phyloP scores from a whole-genome alignment of 345 rosid species.

The Geranium brycei region DNA sequence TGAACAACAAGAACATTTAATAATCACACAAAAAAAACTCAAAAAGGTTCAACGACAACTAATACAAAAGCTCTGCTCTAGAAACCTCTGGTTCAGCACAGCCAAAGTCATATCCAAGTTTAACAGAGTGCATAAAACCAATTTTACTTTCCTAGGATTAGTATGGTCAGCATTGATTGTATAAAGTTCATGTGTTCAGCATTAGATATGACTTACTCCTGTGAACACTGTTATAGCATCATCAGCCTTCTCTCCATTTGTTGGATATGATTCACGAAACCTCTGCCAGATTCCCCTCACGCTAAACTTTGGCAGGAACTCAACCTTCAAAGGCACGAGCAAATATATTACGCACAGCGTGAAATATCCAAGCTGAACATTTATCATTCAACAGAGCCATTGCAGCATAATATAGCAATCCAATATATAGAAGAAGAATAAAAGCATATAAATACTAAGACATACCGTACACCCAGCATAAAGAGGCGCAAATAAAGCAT shows the following conservation, averaged over 20 bases:
- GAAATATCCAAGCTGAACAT: background rate
- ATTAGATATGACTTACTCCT: slow-evolving; percentile 50
- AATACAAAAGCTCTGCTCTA: slow-evolving; percentile 1
- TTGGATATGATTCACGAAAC: slow-evolving; percentile 76
- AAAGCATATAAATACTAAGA: slow-evolving; percentile 1
- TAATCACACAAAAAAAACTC: background rate
- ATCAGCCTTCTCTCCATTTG: slow-evolving; percentile 33
- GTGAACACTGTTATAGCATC: slow-evolving; percentile 76
- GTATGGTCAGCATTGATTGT: background rate
- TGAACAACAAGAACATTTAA: slow-evolving; percentile 15
- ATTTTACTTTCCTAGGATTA: background rate
- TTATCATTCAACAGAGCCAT: background rate
- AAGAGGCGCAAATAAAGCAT: slow-evolving; percentile 76
- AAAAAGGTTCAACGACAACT: slow-evolving; percentile 1
- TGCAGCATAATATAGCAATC: slow-evolving; percentile 2
- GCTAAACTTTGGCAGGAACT: slow-evolving; percentile 88
- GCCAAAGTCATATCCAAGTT: background rate
- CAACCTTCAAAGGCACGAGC: slow-evolving; percentile 50
- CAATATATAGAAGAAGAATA: slow-evolving; percentile 2
- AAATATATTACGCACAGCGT: slow-evolving; percentile 7
- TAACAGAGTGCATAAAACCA: background rate
- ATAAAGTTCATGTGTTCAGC: slow-evolving; percentile 2
- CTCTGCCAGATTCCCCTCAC: slow-evolving; percentile 91
- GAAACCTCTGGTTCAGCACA: too few relatives aligned
- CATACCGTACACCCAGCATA: slow-evolving; percentile 72